Evolutionary conservation across 306 rosid species (phyloP).

Genomic region (Vachellia pachyceras): DNA sequence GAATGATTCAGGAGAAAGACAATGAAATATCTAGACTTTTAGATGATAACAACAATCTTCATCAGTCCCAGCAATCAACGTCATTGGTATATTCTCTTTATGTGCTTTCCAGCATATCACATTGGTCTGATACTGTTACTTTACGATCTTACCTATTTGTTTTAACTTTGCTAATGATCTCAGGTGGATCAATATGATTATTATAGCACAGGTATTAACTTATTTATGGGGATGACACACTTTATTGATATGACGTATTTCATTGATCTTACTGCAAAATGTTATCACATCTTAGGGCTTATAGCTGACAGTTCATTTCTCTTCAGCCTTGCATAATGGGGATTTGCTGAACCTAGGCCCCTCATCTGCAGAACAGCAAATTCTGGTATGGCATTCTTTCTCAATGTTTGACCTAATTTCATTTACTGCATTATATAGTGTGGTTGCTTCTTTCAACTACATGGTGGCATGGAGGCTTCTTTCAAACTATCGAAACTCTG

Average conservation of each 20-base stretch:
- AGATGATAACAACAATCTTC: conserved; percentile 81
- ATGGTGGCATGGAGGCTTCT: background rate
- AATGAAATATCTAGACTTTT: conserved; percentile 80
- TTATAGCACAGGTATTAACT: conserved; percentile 65
- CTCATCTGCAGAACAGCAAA: conserved; percentile 87
- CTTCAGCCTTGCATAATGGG: conserved; percentile 68
- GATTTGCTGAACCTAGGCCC: conserved; percentile 64
- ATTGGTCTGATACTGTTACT: conserved; percentile 35
- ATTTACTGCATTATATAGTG: conserved; percentile 19
- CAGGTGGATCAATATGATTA: conserved; percentile 66
- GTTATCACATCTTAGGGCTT: conserved; percentile 24
- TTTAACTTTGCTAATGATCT: conserved; percentile 44
- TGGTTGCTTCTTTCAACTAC: background rate
- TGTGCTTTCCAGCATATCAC: conserved; percentile 23
- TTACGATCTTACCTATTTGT: conserved; percentile 29
- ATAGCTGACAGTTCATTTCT: conserved; percentile 43
- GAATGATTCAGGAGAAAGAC: conserved; percentile 92
- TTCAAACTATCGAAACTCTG: background rate
- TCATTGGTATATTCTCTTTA: conserved; percentile 57
- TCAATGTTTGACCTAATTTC: conserved; percentile 21
- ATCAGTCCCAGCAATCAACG: conserved; percentile 74
- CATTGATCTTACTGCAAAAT: conserved; percentile 25
- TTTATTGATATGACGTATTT: conserved; percentile 31
- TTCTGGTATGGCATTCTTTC: conserved; percentile 67
- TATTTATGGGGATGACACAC: conserved; percentile 26